These are phyloP conservation scores for Syncephalastrum sp. DNA, from an alignment of 371 early-diverging fungal species.

Conservation along the genomic window DNA sequence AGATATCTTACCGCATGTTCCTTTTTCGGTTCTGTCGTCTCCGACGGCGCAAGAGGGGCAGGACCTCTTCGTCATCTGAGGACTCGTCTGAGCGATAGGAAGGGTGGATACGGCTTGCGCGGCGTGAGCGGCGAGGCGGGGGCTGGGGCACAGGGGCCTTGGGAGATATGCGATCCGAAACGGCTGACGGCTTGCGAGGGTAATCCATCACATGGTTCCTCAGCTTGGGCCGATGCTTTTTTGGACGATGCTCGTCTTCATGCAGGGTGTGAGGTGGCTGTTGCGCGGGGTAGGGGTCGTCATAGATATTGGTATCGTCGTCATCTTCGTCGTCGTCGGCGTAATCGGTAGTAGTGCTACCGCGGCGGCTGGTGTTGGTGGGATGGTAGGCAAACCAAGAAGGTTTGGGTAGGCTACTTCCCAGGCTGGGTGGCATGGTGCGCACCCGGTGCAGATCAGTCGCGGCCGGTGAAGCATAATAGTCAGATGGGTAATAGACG, in stretches of 20 bases:
- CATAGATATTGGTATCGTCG: background rate
- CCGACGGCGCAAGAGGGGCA: too few relatives aligned
- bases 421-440: slow-evolving; percentile 13
- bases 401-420: slow-evolving; percentile 3
- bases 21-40: too few relatives aligned
- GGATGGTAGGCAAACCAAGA: too few relatives aligned
- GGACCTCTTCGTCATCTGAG: too few relatives aligned
- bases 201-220: slow-evolving; percentile 30
- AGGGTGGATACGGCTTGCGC: background rate
- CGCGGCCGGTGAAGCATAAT: too few relatives aligned
- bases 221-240: slow-evolving; percentile 27
- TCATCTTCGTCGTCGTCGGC: slow-evolving; percentile 1
- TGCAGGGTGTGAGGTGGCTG: background rate
- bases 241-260: too few relatives aligned
- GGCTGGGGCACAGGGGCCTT: too few relatives aligned
- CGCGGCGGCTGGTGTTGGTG: too few relatives aligned
- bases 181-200: slow-evolving; percentile 8
- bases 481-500: slow-evolving; percentile 16
- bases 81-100: too few relatives aligned
- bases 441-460: slow-evolving; percentile 5
- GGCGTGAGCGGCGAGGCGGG: background rate
- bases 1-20: too few relatives aligned
- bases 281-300: background rate
- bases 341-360: background rate
- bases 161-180: too few relatives aligned